Percentiles rank a stretch among this genome's conserved stretches.
Evolutionary conservation across 768 basidiomycete genomes (phyloP).

Genomic region (Termitomyces sp.): DNA sequence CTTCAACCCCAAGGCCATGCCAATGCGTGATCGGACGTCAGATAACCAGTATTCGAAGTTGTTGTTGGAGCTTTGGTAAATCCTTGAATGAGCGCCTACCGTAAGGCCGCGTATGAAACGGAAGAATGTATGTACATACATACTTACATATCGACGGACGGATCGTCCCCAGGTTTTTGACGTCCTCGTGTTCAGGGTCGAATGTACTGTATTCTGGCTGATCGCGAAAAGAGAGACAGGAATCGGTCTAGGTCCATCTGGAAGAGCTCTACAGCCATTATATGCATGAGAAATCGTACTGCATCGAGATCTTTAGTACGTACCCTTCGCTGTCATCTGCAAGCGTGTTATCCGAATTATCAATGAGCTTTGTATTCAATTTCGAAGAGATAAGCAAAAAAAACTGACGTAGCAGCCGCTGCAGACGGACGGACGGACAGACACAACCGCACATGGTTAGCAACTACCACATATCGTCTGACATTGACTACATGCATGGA

Average conservation of each 20-base stretch:
- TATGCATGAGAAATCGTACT: not conserved
- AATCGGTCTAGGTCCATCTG: slow-evolving; percentile 1
- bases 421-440: slow-evolving; percentile 13
- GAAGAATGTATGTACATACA: not conserved
- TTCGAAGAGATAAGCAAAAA: slow-evolving; percentile 7
- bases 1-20: no score
- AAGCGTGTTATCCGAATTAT: not conserved
- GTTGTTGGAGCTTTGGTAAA: slow-evolving; percentile 7
- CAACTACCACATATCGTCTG: no score
- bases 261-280: not conserved
- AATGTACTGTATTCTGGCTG: slow-evolving; percentile 3
- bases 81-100: not conserved
- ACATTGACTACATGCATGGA: no score
- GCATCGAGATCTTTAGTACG: not conserved
- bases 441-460: no score
- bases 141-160: no score
- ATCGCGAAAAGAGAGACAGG: slow-evolving; percentile 5
- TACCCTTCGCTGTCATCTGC: not conserved
- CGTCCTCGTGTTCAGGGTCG: slow-evolving; percentile 1
- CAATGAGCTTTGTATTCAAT: not conserved
- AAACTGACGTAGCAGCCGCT: slow-evolving; percentile 7
- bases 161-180: no score
- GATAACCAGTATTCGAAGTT: not conserved
- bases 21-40: not conserved
- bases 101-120: not conserved